Percentiles rank a stretch among this genome's conserved stretches.
Conservation (phyloP, 352 stramenopile species). For the Pythium monospermum region DNA sequence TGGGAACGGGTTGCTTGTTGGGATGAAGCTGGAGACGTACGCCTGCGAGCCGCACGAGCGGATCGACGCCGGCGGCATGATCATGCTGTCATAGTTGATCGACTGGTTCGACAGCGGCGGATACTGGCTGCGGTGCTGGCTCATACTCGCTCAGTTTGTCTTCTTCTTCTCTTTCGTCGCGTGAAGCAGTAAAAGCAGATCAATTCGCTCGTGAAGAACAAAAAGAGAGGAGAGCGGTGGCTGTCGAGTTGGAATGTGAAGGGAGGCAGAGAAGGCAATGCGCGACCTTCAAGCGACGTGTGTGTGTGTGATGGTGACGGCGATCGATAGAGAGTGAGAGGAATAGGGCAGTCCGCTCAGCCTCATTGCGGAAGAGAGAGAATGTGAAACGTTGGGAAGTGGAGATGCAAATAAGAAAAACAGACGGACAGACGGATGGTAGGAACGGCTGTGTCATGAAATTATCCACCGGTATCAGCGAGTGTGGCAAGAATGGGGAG, state of each 20-base stretch:
- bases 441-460: too few species aligned
- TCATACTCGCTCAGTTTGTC: not conserved
- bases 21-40: slow-evolving; percentile 75
- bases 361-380: slow-evolving; percentile 3
- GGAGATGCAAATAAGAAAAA: slow-evolving; percentile 1
- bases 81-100: slow-evolving; percentile 53
- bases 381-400: not conserved
- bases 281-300: too few species aligned
- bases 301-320: too few species aligned
- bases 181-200: too few species aligned
- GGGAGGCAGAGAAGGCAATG: too few species aligned
- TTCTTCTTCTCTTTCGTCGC: too few species aligned
- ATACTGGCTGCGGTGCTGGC: not conserved
- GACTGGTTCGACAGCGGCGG: slow-evolving; percentile 30
- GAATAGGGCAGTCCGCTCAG: not conserved
- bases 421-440: slow-evolving; percentile 3
- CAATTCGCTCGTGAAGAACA: too few species aligned
- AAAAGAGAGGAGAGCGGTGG: too few species aligned
- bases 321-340: slow-evolving; percentile 2
- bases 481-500: too few species aligned
- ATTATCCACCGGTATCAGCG: too few species aligned
- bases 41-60: slow-evolving; percentile 70
- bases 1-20: slow-evolving; percentile 52
- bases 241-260: too few species aligned
- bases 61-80: slow-evolving; percentile 58